Base-by-base conservation (phyloP, 2,329 filamentous ascomycete genomes). In the Pseudomassariella vexata region DNA sequence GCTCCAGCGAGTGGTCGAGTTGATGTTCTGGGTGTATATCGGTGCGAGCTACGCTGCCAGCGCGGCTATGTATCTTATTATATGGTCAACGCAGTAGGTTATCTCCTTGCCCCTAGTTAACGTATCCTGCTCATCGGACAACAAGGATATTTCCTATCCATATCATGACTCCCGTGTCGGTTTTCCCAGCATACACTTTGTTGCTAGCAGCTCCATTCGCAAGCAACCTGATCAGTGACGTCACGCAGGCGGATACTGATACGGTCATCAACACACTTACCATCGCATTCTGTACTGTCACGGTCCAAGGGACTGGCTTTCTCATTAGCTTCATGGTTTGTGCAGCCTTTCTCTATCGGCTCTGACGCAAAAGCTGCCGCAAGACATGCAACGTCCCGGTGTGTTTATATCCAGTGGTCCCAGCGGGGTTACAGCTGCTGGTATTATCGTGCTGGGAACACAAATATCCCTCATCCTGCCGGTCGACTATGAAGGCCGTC, bases 151-250 rank as follows among this genome's bases (percentile, higher is more conserved):
- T 70, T 29, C 68, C 86, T 0, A 85, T 92, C 28, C 81, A 85
- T 20, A 79, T 79, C 32, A 92, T 94, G 86, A 92, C 85, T 1
- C 85, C 85, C 0, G 78, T 87, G 12, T 92, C 85, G 85, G 87
- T 90, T 34, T 92, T 92, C 44, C 86, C 85, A 0, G 85, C 82
- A 1, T 94, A 94, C 42, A 85, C 86, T 1, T 67, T 92, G 15
- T 70, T 94, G 4, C 74, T 92, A 7, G 76, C 82, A 15, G 85
- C 82, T 0, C 82, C 85, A 0, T 78, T 88, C 44, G 85, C 82
- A 11, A 71, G 73, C 12, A 76, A 66, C 29, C 59, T 76, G 19
- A 68, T 76, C 38, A 48, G 55, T 26, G 59, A 65, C 6, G 60
- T 63, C 7, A 42, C 47, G 6, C 38, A 41, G 12, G 45, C 48